Evolutionary conservation across 306 rosid genomes (phyloP).

Genomic region (Alnus glutinosa): DNA sequence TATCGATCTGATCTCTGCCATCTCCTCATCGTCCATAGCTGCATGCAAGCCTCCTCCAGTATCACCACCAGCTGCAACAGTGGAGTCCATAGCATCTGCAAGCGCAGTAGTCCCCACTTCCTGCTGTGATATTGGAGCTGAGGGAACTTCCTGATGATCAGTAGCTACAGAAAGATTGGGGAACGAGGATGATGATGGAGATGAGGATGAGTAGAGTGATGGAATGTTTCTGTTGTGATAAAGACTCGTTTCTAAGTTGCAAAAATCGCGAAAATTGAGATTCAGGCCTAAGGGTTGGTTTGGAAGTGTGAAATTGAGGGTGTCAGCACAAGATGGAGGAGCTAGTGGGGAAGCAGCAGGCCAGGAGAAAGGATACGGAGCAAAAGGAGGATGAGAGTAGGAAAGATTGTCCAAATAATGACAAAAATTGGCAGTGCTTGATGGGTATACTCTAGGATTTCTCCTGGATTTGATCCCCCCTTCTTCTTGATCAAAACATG

Average conservation of each 20-base stretch:
- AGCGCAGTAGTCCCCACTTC: slow-evolving; percentile 41
- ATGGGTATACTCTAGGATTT: slow-evolving; percentile 55
- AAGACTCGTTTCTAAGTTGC: slow-evolving; percentile 47
- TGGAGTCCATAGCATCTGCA: slow-evolving; percentile 33
- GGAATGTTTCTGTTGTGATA: slow-evolving; percentile 39
- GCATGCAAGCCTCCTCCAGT: slow-evolving; percentile 47
- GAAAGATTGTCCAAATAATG: slow-evolving; percentile 37
- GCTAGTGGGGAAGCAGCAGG: slow-evolving; percentile 38
- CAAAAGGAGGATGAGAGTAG: slow-evolving; percentile 22
- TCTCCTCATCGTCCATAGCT: slow-evolving; percentile 77
- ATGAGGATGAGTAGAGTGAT: slow-evolving; percentile 37
- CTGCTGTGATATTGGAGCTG: slow-evolving; percentile 32
- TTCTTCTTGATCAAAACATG: slow-evolving; percentile 44
- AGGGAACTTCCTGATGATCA: slow-evolving; percentile 52
- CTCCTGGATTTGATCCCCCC: slow-evolving; percentile 54
- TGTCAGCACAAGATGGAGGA: slow-evolving; percentile 42
- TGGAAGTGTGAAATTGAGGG: slow-evolving; percentile 64
- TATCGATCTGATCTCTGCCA: slow-evolving; percentile 77
- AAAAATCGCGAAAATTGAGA: slow-evolving; percentile 75
- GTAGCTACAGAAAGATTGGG: slow-evolving; percentile 34
- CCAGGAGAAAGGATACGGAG: slow-evolving; percentile 43
- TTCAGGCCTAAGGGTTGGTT: slow-evolving; percentile 76
- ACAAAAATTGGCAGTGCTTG: slow-evolving; percentile 42
- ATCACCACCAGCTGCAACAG: slow-evolving; percentile 30
- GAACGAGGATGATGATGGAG: slow-evolving; percentile 51